Evolutionary conservation across 192 early-diverging fungal species (phyloP), one percentile per base, ranked within the genome.

Genomic region (Backusella parvicylindrica): DNA sequence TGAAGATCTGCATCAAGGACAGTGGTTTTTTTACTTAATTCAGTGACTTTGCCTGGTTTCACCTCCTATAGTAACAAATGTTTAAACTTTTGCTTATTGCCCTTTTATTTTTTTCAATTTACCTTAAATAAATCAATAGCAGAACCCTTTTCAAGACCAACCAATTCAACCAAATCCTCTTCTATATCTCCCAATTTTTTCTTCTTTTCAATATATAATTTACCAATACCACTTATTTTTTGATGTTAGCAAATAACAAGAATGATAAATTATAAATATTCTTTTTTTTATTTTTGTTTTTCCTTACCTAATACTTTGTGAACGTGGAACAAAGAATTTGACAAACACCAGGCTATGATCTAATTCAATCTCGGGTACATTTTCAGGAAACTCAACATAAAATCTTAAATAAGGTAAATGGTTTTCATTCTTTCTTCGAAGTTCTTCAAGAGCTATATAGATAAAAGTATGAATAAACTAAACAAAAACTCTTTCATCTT

Each of bases 41-140:
- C 74, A 65, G 97, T 94, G 50, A 98, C 92, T 90, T 96, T 89
- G 13, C 85, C 87, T 1, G 96, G 96, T 86, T 97, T 97, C 70
- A 97, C 89, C 83, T 99, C 98, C 87, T 95, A 64, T 56, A 53
- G n/a, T n/a, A n/a, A n/a, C n/a, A n/a, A n/a, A n/a, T n/a, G n/a
- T n/a, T n/a, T n/a, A n/a, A n/a, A n/a, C 56, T 30, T 12, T 30
- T 11, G 12, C 21, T 23, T 11, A n/a, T 32, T 67, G 2, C 3
- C 3, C 6, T 36, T 66, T 18, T 23, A 35, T 68, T 0, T 37
- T 13, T 11, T 12, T n/a, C n/a, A n/a, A n/a, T n/a, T 23, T 68
- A 68, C 66, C 66, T 68, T 35, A 68, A 36, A 68, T 9, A 68
- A 23, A 21, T 68, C 66, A 12, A 68, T 68, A 12, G 7, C 2